These are phyloP conservation scores for Hypsizygus marmoreus DNA, from an alignment of 768 basidiomycete genomes.

Conservation along the genomic window DNA sequence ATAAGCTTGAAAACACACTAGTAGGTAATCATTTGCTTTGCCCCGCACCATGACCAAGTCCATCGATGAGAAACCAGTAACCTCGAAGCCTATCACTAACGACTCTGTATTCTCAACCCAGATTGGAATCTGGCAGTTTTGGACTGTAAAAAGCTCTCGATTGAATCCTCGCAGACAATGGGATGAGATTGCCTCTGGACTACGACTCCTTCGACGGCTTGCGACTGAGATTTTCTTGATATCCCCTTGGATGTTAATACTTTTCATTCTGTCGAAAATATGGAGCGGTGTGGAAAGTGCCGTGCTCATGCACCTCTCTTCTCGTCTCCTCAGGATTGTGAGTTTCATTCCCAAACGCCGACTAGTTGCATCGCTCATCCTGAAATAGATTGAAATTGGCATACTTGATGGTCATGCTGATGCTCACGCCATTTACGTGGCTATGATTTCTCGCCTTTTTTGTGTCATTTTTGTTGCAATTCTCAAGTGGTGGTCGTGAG, in stretches of 20 bases:
- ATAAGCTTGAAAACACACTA: too few relatives aligned
- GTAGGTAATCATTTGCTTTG: too few relatives aligned
- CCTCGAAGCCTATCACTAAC: too few relatives aligned
- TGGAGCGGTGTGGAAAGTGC: conserved; percentile 27
- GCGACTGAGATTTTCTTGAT: conserved; percentile 23
- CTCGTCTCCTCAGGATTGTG: conserved; percentile 22
- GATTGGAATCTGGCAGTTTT: conserved; percentile 21
- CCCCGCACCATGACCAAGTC: too few relatives aligned
- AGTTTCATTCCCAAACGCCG: neutral
- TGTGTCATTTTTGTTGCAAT: conserved; percentile 19
- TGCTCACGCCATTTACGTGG: conserved; percentile 16
- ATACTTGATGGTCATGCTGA: conserved; percentile 19
- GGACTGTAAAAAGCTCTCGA: conserved; percentile 6
- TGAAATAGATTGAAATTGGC: conserved; percentile 24
- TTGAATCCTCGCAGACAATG: conserved; percentile 9
- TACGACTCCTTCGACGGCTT: conserved; percentile 22
- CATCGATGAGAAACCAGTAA: too few relatives aligned
- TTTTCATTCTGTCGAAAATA: conserved; percentile 22
- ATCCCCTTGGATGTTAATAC: conserved; percentile 19
- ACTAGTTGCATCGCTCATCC: neutral
- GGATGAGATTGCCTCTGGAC: conserved; percentile 9
- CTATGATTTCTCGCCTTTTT: conserved; percentile 16
- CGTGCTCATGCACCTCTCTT: conserved; percentile 26
- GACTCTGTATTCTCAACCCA: conserved; percentile 18
- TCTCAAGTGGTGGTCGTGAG: conserved; percentile 26